Evolutionary conservation across 257 asterid genomes (phyloP).

Genomic region (Avicennia marina): DNA sequence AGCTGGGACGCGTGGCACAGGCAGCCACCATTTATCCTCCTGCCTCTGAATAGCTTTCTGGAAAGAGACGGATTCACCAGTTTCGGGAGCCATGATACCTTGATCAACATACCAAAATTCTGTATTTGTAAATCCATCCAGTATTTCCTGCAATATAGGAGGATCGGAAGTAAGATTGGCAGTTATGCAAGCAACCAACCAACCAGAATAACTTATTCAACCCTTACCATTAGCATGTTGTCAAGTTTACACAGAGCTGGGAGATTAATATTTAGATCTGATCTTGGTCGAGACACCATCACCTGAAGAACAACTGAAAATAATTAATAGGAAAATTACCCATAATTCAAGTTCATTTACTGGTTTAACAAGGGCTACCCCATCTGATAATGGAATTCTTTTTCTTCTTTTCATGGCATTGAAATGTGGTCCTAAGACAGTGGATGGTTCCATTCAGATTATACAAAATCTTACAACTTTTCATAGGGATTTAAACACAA

Average conservation of each 20-base stretch:
- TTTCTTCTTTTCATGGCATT: no score
- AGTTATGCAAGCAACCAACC: not conserved
- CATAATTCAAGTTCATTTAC: constrained; percentile 6
- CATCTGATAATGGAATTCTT: no score
- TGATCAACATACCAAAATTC: constrained; percentile 97
- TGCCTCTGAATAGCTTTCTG: constrained; percentile 57
- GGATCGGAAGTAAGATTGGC: not conserved
- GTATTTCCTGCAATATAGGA: constrained; percentile 52
- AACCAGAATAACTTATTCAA: not conserved
- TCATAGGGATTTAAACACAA: no score
- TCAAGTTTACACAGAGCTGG: constrained; percentile 97
- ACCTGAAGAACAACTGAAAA: constrained; percentile 45
- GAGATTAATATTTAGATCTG: constrained; percentile 67
- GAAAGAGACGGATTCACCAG: constrained; percentile 61
- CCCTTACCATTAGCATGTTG: constrained; percentile 79
- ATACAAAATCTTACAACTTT: no score
- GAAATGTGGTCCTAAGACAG: no score
- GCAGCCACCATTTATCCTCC: constrained; percentile 97
- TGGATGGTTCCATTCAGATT: no score
- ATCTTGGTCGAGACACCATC: constrained; percentile 74
- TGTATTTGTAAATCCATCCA: constrained; percentile 67
- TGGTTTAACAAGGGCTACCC: no score
- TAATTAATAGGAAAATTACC: not conserved
- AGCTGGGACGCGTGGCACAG: constrained; percentile 85
- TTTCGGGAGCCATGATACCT: constrained; percentile 58